Evolutionary conservation across 75 land plant species (phyloP), one percentile per base, ranked within the genome.

Genomic region (Pinus taeda): DNA sequence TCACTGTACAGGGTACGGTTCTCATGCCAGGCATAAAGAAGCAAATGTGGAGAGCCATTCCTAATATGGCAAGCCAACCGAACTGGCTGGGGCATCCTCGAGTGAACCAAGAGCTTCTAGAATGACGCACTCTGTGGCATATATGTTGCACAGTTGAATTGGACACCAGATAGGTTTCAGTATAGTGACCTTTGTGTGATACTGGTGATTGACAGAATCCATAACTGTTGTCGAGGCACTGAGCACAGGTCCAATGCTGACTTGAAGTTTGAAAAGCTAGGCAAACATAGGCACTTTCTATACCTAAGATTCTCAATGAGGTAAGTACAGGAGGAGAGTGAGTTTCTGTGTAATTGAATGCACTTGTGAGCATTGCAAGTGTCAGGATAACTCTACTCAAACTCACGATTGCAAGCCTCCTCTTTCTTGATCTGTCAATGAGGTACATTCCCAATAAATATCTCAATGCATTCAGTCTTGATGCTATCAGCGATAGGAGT

Each of bases 1-100:
- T 95, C 26, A 95, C 81, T 8, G 93, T 81, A 96, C 98, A 95
- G 0, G 98, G 98, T 6, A 88, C 94, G 0, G 90, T 86, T 57
- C 94, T 92, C 97, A 90, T 94, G 7, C 90, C 97, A 0, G 94
- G 95, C 0, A 95, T 75, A 78, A 87, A 88, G 0, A 81, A 76
- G 59, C 85, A 80, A 21, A 90, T 94, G 87, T 93, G 89, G 2
- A 77, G 12, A 58, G 82, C 93, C 3, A 94, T 77, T 4, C 89
- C 85, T 0, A 85, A 36, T 12, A 95, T 71, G 17, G 98, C 97
- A 0, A 91, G 71, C 83, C 91, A 83, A 39, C 98, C 98, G 37
- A 85, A 83, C 61, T 81, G 82, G 85, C 88, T 93, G 0, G 96
- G 96, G 65, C 98, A 95, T 14, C 98, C 98, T 26, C 80, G 67